phyloP scores from a whole-genome alignment of 1,139 yeast genomes.

The Blastobotrys buckinghamii region DNA sequence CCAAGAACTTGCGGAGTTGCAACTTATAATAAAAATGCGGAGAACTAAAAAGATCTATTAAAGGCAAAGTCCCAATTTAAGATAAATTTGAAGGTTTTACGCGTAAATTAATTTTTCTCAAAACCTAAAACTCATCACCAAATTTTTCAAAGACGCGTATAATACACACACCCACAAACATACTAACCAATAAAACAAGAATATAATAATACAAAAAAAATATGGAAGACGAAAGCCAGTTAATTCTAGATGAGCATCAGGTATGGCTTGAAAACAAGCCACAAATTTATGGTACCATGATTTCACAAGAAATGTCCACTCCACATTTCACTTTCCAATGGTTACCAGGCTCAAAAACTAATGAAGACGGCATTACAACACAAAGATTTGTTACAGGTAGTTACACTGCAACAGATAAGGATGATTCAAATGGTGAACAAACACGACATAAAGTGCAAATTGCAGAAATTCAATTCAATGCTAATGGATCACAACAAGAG shows the following conservation, averaged over 20 bases:
- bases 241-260: constrained; percentile 7
- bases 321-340: constrained; percentile 14
- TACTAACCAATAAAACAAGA: not conserved
- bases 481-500: constrained; percentile 1
- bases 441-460: constrained; percentile 7
- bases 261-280: constrained; percentile 10
- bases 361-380: constrained; percentile 1
- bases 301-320: constrained; percentile 5
- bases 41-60: no score
- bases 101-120: no score
- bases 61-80: no score
- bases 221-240: constrained; percentile 3
- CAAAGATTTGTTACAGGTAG: constrained; percentile 11
- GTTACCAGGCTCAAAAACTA: constrained; percentile 10
- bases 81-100: no score
- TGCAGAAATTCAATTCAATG: constrained; percentile 4
- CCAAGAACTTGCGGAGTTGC: no score
- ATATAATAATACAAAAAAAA: constrained; percentile 2
- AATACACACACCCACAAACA: not conserved
- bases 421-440: not conserved
- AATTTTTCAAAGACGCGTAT: no score
- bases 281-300: constrained; percentile 11
- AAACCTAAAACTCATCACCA: no score
- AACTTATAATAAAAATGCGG: no score
- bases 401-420: constrained; percentile 6